phyloP scores from a whole-genome alignment of 139 green algal species.

The Chlorella sp. region DNA sequence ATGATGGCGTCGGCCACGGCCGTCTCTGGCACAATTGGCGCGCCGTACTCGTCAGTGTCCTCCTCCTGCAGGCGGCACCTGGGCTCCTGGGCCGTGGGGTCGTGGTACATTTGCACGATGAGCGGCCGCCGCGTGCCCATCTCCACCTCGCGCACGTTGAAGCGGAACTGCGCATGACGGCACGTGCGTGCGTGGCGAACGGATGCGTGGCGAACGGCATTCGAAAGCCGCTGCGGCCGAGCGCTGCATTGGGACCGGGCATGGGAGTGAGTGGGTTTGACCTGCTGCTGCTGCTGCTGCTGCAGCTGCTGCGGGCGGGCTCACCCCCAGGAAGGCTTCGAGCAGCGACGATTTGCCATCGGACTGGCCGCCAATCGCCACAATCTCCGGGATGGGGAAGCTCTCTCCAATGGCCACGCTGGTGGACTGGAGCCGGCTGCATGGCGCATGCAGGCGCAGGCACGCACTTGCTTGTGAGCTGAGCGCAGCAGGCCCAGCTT shows the following conservation, averaged over 20 bases:
- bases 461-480: background rate
- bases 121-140: constrained; percentile 85
- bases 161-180: constrained; percentile 77
- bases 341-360: constrained; percentile 88
- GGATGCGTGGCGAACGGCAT: too few species aligned
- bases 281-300: too few species aligned
- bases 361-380: constrained; percentile 84
- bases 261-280: too few species aligned
- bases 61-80: constrained; percentile 84
- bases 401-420: constrained; percentile 48
- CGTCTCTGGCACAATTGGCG: constrained; percentile 64
- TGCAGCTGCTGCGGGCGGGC: too few species aligned
- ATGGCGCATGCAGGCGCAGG: background rate
- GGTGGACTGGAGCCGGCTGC: constrained; percentile 40
- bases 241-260: background rate
- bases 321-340: constrained; percentile 85
- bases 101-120: constrained; percentile 81
- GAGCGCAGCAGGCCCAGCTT: too few species aligned
- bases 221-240: too few species aligned
- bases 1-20: constrained; percentile 74
- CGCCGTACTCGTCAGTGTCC: constrained; percentile 50
- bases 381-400: constrained; percentile 89
- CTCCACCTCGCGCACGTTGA: constrained; percentile 86
- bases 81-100: constrained; percentile 61
- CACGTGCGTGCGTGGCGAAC: too few species aligned